Conservation (phyloP, 2,329 filamentous ascomycete genomes). For the Hawksworthiomyces lignivorus region DNA sequence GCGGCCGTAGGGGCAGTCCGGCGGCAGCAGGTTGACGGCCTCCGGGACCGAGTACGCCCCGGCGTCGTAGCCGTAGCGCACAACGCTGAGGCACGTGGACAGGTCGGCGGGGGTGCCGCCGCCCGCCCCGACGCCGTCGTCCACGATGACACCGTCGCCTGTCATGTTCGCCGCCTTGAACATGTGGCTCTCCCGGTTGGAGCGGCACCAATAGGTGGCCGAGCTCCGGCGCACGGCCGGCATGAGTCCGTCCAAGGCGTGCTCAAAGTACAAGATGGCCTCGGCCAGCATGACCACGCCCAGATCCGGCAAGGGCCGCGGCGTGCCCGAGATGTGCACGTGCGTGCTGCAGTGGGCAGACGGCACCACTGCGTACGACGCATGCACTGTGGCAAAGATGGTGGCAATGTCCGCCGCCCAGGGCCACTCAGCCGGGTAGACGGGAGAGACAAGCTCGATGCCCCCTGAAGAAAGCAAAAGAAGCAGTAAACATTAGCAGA, state of each 20-base stretch:
- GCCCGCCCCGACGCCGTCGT: slow-evolving; percentile 17
- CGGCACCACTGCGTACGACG: slow-evolving; percentile 18
- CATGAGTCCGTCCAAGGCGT: slow-evolving; percentile 26
- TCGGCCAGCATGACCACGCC: slow-evolving; percentile 22
- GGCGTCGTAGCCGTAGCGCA: slow-evolving; percentile 14
- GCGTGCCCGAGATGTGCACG: slow-evolving; percentile 26
- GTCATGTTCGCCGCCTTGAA: slow-evolving; percentile 17
- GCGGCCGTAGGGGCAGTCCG: slow-evolving; percentile 22
- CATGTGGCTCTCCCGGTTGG: slow-evolving; percentile 23
- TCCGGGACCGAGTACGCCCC: slow-evolving; percentile 10
- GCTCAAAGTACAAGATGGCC: slow-evolving; percentile 26
- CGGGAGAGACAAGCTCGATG: slow-evolving; percentile 25
- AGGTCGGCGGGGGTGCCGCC: slow-evolving; percentile 1
- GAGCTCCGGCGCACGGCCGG: slow-evolving; percentile 18
- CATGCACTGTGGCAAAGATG: slow-evolving; percentile 24
- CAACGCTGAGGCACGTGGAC: slow-evolving; percentile 17
- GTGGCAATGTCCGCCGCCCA: slow-evolving; percentile 23
- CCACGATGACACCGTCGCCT: slow-evolving; percentile 17
- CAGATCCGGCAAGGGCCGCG: slow-evolving; percentile 19
- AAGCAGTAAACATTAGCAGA: too few species aligned
- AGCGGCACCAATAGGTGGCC: slow-evolving; percentile 27
- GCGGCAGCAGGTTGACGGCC: slow-evolving; percentile 26
- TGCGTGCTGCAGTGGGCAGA: slow-evolving; percentile 29
- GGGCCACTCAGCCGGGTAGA: slow-evolving; percentile 20
- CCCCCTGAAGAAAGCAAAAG: slow-evolving; percentile 5